Evolutionary conservation across 1,284 basidiomycete species (phyloP), one percentile per base, ranked within the genome.

Genomic region (Cutaneotrichosporon daszewskae): DNA sequence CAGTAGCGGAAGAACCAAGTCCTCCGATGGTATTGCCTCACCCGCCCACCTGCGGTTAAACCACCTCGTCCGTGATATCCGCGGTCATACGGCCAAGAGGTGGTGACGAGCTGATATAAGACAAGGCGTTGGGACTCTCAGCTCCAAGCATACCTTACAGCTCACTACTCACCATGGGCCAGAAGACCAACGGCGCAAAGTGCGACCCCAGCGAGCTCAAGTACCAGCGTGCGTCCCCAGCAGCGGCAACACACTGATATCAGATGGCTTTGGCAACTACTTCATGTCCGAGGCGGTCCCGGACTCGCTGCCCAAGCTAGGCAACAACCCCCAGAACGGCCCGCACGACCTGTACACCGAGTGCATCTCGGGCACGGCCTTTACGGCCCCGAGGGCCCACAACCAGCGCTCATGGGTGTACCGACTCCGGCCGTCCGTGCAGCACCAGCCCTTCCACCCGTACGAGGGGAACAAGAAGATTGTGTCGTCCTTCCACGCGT

Each of bases 301-400:
- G 13, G 45, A 25, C 32, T 31, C 74, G 2, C 73, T 84, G 0
- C 76, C 76, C 1, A 46, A 72, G 19, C 79, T 68, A 0, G 80
- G 81, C 62, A 81, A 83, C 57, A 76, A 67, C 43, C 81, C 81
- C 0, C 81, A 83, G 66, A 78, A 77, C 55, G 71, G 67, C 60
- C 78, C 78, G 54, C 80, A 80, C 58, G 79, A 76, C 40, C 67
- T 82, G 9, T 83, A 82, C 54, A 74, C 75, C 5, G 81, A 82
- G 60, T 72, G 72, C 43, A 78, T 80, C 46, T 45, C 77, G 17
- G 80, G 79, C 12, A 74, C 79, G 0, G 76, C 80, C 2, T 83
- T 82, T 58, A 76, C 77, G 7, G 74, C 77, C 3, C 77, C 80
- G 13, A 69, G 80, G 9, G 69, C 62, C 13, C 72, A 74, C 47